Conservation (phyloP, 768 basidiomycete genomes). For the Lactifluus hygrophoroides region DNA sequence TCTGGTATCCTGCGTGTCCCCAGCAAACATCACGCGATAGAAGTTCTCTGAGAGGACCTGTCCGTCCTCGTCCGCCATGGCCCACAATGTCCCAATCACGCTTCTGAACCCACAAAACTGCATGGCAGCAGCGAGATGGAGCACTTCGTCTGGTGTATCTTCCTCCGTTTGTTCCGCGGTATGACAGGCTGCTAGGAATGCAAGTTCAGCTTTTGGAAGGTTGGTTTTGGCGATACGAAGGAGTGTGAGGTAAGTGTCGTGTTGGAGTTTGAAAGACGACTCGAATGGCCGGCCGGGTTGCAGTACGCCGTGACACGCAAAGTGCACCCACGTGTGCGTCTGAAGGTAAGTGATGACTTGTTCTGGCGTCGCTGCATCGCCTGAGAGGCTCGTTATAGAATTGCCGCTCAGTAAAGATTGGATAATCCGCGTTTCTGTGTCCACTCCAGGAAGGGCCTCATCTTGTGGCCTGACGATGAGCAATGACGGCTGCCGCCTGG, state of each 20-base stretch:
- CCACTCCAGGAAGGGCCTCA: background rate
- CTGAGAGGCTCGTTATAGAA: background rate
- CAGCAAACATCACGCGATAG: background rate
- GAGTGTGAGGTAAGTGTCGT: background rate
- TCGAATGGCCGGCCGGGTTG: background rate
- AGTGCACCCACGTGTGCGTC: background rate
- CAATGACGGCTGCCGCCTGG: background rate
- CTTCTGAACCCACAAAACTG: background rate
- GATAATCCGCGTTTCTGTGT: background rate
- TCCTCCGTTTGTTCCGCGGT: background rate
- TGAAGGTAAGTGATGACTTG: background rate
- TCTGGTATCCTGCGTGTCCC: background rate
- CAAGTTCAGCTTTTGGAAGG: background rate
- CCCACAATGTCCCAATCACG: background rate
- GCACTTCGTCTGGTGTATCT: background rate
- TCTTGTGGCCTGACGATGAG: background rate
- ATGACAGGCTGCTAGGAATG: background rate
- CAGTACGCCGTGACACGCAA: background rate
- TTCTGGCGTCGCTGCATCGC: background rate
- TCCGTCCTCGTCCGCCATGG: background rate
- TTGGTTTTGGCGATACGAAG: background rate
- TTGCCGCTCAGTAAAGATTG: background rate
- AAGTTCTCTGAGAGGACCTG: background rate
- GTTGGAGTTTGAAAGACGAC: background rate
- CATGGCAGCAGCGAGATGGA: background rate